Conservation (phyloP, 768 basidiomycete genomes). For the Russula foetens region DNA sequence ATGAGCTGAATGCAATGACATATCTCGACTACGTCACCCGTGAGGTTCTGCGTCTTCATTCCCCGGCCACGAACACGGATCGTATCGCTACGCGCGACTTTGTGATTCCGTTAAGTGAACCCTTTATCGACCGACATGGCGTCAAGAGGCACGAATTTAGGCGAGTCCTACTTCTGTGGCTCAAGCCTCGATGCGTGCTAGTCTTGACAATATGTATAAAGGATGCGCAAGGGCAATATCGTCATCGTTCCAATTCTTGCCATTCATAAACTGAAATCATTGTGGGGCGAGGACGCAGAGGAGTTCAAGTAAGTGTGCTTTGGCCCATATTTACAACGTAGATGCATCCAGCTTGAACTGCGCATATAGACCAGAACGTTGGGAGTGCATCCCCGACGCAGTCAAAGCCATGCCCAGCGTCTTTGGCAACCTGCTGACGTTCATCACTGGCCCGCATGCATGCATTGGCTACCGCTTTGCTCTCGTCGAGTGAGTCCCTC, state of each 20-base stretch:
- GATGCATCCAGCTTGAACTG: not conserved
- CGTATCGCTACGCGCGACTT: conserved; percentile 16
- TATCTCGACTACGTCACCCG: conserved; percentile 40
- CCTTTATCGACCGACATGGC: conserved; percentile 20
- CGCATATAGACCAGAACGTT: conserved; percentile 18
- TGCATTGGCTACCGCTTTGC: conserved; percentile 21
- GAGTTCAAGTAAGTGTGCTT: conserved; percentile 22
- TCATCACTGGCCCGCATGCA: conserved; percentile 15
- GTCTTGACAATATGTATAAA: not conserved
- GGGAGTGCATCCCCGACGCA: conserved; percentile 14
- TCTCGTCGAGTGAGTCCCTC: conserved; percentile 16
- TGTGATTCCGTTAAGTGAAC: conserved; percentile 14
- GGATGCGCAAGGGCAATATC: conserved; percentile 8
- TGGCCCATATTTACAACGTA: not conserved
- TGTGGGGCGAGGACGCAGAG: conserved; percentile 22
- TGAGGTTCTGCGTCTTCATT: conserved; percentile 13
- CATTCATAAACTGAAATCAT: conserved; percentile 9
- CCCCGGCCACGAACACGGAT: conserved; percentile 12
- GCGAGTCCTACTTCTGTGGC: too few relatives aligned
- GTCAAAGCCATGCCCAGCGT: conserved; percentile 9
- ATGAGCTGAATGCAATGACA: conserved; percentile 53
- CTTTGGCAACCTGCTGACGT: conserved; percentile 15
- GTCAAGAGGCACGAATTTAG: conserved; percentile 13
- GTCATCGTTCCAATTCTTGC: conserved; percentile 12
- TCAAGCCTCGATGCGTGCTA: not conserved